A percentile compares a stretch with the other conserved stretches of the same genome.
These are phyloP conservation scores for Echinosophora koreensis DNA, from an alignment of 306 rosid genomes.

Conservation along the genomic window DNA sequence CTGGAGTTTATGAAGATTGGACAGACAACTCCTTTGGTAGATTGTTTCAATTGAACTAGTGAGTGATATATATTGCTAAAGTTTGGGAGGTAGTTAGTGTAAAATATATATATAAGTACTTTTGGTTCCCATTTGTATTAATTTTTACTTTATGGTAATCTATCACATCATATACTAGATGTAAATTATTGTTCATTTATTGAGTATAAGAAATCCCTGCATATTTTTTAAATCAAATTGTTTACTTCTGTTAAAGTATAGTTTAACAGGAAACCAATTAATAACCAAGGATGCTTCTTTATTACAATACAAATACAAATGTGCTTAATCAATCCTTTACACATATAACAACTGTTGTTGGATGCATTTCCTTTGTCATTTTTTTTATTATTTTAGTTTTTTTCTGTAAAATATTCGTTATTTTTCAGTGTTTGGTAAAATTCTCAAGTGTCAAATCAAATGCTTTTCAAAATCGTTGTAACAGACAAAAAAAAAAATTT, in stretches of 20 bases:
- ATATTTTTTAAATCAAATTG: not conserved
- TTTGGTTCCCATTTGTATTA: conserved; percentile 13
- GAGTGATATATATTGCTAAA: not conserved
- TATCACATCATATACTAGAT: not conserved
- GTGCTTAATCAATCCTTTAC: not conserved
- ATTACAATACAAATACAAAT: no score
- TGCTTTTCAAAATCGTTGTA: no score
- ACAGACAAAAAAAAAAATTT: no score
- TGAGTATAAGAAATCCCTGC: conserved; percentile 6
- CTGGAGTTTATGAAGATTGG: conserved; percentile 68
- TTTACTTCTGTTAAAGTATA: not conserved
- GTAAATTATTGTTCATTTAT: conserved; percentile 42
- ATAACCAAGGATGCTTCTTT: not conserved
- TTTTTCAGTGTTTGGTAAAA: no score
- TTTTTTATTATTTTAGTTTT: no score
- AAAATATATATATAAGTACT: not conserved
- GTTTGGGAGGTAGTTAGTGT: not conserved
- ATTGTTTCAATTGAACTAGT: conserved; percentile 56
- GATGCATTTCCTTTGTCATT: no score
- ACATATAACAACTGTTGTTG: not conserved
- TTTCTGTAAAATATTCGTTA: no score
- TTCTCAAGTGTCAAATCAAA: no score
- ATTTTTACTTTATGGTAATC: not conserved
- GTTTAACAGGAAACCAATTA: not conserved
- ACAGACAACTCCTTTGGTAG: conserved; percentile 58